Evolutionary conservation across 2,329 filamentous ascomycete species (phyloP).

Genomic region (Sporothrix globosa): DNA sequence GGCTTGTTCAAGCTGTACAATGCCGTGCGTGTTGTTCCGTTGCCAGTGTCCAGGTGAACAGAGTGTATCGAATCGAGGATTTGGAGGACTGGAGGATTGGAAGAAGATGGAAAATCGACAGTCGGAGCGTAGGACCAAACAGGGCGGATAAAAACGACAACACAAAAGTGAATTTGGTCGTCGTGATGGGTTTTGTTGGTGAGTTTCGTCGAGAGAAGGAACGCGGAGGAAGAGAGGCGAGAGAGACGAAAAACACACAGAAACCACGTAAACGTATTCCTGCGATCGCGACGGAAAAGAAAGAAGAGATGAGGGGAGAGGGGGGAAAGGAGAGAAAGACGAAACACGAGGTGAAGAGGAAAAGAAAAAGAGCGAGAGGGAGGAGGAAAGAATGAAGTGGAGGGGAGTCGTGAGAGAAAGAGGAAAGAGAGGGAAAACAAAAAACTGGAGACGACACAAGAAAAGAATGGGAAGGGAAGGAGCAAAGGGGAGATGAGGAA

Average conservation of each 20-base stretch:
- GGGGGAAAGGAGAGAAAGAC: neutral
- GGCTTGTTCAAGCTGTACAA: neutral
- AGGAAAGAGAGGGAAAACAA: slow-evolving; percentile 19
- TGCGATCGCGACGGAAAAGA: slow-evolving; percentile 17
- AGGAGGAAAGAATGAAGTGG: slow-evolving; percentile 7
- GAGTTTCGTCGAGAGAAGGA: slow-evolving; percentile 4
- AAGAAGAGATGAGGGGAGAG: slow-evolving; percentile 11
- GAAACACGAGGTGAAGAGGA: slow-evolving; percentile 12
- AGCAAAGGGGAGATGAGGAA: neutral
- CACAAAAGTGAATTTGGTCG: slow-evolving; percentile 49
- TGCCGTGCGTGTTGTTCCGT: slow-evolving; percentile 14
- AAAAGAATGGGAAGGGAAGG: slow-evolving; percentile 28
- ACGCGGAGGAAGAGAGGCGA: slow-evolving; percentile 13
- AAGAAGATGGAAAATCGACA: neutral
- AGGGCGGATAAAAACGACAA: slow-evolving; percentile 38
- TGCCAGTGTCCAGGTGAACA: neutral
- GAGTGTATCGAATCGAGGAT: neutral
- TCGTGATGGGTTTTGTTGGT: slow-evolving; percentile 31
- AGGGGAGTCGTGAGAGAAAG: slow-evolving; percentile 21
- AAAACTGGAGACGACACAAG: slow-evolving; percentile 24
- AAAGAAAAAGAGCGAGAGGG: neutral
- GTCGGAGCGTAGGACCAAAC: neutral
- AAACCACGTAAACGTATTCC: slow-evolving; percentile 1
- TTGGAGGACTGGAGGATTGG: neutral
- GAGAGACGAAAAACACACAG: slow-evolving; percentile 3